Evolutionary conservation across 495 filamentous ascomycete genomes (phyloP).

Genomic region (Penicillium antarcticum): DNA sequence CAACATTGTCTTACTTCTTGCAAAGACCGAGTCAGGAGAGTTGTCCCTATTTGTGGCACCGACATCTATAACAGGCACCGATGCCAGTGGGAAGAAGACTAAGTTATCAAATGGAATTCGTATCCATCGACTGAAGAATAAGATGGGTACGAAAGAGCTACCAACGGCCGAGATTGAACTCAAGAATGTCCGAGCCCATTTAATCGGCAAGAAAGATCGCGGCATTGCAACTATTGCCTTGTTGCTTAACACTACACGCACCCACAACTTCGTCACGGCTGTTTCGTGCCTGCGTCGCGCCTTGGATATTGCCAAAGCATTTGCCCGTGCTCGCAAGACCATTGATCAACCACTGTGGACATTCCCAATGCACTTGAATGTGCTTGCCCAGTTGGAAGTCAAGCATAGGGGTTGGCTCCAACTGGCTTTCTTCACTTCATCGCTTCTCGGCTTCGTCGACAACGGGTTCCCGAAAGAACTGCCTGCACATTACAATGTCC

Average conservation of each 20-base stretch:
- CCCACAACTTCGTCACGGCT: conserved; percentile 57
- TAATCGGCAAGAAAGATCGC: conserved; percentile 57
- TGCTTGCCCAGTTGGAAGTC: conserved; percentile 50
- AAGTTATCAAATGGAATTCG: conserved; percentile 57
- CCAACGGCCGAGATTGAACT: conserved; percentile 72
- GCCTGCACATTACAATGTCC: conserved; percentile 8
- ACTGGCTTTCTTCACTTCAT: conserved; percentile 55
- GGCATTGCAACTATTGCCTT: conserved; percentile 61
- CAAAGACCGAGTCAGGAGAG: conserved; percentile 48
- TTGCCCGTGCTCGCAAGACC: conserved; percentile 46
- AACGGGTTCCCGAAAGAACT: conserved; percentile 13
- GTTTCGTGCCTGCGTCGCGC: conserved; percentile 56
- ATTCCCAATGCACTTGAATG: conserved; percentile 56
- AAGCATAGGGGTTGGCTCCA: conserved; percentile 55
- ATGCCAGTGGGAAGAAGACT: conserved; percentile 8
- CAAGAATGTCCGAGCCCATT: conserved; percentile 55
- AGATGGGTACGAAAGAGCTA: conserved; percentile 64
- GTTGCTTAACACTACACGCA: conserved; percentile 62
- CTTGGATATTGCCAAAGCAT: conserved; percentile 56
- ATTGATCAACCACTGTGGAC: conserved; percentile 46
- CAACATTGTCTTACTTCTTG: conserved; percentile 62
- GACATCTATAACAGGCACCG: conserved; percentile 39
- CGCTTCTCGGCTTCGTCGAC: conserved; percentile 55
- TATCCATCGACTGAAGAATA: conserved; percentile 67
- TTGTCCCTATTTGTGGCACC: conserved; percentile 66